Conservation (phyloP, 495 filamentous ascomycete genomes). For the Neurospora hispaniola region DNA sequence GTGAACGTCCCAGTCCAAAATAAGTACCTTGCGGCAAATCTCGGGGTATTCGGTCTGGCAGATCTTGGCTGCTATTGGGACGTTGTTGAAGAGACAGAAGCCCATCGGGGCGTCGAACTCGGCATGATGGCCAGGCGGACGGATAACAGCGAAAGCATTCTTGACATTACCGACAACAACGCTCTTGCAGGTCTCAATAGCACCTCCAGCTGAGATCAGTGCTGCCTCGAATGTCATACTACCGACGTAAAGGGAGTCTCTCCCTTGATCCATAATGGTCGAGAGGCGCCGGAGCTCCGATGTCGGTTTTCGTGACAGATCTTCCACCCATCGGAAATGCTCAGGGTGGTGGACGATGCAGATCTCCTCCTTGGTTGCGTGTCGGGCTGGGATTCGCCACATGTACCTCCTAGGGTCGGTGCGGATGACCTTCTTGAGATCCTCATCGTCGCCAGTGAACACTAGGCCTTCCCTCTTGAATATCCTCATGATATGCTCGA, state of each 20-base stretch:
- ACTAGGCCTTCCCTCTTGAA: constrained; percentile 72
- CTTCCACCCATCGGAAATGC: constrained; percentile 69
- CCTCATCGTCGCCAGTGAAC: constrained; percentile 35
- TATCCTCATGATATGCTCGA: constrained; percentile 78
- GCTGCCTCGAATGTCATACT: constrained; percentile 69
- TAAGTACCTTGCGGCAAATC: constrained; percentile 72
- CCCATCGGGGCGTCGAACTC: constrained; percentile 77
- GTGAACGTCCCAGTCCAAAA: constrained; percentile 88
- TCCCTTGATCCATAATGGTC: constrained; percentile 44
- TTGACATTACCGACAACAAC: constrained; percentile 72
- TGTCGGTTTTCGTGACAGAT: constrained; percentile 41
- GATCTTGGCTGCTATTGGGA: constrained; percentile 75
- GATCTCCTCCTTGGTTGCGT: constrained; percentile 68
- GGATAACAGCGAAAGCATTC: constrained; percentile 89
- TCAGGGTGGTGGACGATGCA: constrained; percentile 59
- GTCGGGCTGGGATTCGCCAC: constrained; percentile 62
- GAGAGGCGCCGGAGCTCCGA: constrained; percentile 52
- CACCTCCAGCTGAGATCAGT: constrained; percentile 78
- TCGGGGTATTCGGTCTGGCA: constrained; percentile 70
- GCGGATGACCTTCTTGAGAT: constrained; percentile 35
- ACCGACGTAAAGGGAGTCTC: constrained; percentile 87
- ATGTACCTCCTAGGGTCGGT: constrained; percentile 48
- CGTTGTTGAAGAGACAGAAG: constrained; percentile 97
- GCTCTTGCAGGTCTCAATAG: constrained; percentile 84
- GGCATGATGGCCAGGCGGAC: constrained; percentile 92